These are phyloP conservation scores for Circinella minor DNA, from an alignment of 371 early-diverging fungal species.

Conservation along the genomic window DNA sequence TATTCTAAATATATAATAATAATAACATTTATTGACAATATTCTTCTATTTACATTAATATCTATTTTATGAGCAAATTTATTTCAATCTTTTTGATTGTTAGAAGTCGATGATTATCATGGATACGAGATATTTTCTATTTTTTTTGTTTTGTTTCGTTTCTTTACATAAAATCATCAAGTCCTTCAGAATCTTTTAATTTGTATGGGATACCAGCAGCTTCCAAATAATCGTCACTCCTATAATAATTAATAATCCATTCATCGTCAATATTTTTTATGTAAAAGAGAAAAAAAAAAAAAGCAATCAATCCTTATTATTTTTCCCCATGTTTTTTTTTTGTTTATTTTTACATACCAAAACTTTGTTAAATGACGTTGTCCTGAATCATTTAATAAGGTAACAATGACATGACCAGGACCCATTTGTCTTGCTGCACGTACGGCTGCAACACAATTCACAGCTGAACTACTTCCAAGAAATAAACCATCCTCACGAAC, in stretches of 20 bases:
- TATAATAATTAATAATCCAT: background rate
- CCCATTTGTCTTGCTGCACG: slow-evolving; percentile 72
- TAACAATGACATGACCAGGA: slow-evolving; percentile 84
- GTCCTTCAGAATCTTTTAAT: slow-evolving; percentile 33
- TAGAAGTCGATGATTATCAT: no score
- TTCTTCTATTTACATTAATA: no score
- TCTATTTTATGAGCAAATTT: no score
- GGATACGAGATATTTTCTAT: no score
- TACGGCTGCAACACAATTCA: slow-evolving; percentile 91
- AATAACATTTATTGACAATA: no score
- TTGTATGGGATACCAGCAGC: slow-evolving; percentile 35
- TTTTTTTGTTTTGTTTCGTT: background rate
- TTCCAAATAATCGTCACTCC: slow-evolving; percentile 46
- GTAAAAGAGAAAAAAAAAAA: no score
- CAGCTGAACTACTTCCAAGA: slow-evolving; percentile 90
- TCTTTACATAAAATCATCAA: slow-evolving; percentile 35
- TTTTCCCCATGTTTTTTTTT: no score
- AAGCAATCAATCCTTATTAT: no score
- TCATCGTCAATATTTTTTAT: background rate
- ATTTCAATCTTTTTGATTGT: no score
- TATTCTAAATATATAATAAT: no score
- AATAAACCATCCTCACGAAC: slow-evolving; percentile 89
- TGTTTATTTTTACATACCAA: slow-evolving; percentile 52
- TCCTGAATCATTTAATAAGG: slow-evolving; percentile 83
- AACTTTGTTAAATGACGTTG: slow-evolving; percentile 86